A percentile compares a stretch with the other conserved stretches of the same genome.
Conservation (phyloP, 306 rosid species). For the Glycine latifolia region DNA sequence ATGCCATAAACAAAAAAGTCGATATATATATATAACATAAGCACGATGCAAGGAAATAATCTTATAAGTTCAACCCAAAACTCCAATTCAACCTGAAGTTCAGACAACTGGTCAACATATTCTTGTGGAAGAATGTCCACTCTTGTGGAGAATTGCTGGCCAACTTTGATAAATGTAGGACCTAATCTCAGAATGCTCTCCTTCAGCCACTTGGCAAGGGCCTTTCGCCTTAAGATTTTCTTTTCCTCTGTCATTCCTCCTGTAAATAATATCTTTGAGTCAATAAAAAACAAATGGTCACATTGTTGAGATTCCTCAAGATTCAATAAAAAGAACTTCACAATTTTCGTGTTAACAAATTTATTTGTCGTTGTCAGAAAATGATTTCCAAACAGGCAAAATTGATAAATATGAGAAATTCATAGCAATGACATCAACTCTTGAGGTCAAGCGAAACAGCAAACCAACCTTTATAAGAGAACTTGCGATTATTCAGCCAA, state of each 20-base stretch:
- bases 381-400: conserved; percentile 16
- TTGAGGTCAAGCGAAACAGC: not conserved
- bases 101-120: conserved; percentile 95
- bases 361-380: not conserved
- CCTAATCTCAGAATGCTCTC: conserved; percentile 96
- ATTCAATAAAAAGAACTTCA: not conserved
- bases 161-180: conserved; percentile 97
- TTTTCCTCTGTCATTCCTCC: conserved; percentile 95
- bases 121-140: conserved; percentile 99
- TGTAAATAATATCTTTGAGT: conserved; percentile 42
- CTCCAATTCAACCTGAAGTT: conserved; percentile 81
- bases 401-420: not conserved
- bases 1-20: conserved; percentile 5
- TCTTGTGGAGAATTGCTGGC: conserved; percentile 99
- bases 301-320: conserved; percentile 33
- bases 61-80: conserved; percentile 37
- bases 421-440: not conserved
- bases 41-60: conserved; percentile 31
- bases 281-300: conserved; percentile 14
- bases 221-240: conserved; percentile 74
- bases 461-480: conserved; percentile 73
- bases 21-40: conserved; percentile 12
- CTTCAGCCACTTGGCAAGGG: conserved; percentile 95
- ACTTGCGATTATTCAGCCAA: conserved; percentile 83
- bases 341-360: not conserved